Base-by-base conservation (phyloP, 805 yeast species). In the Metschnikowia continentalis region DNA sequence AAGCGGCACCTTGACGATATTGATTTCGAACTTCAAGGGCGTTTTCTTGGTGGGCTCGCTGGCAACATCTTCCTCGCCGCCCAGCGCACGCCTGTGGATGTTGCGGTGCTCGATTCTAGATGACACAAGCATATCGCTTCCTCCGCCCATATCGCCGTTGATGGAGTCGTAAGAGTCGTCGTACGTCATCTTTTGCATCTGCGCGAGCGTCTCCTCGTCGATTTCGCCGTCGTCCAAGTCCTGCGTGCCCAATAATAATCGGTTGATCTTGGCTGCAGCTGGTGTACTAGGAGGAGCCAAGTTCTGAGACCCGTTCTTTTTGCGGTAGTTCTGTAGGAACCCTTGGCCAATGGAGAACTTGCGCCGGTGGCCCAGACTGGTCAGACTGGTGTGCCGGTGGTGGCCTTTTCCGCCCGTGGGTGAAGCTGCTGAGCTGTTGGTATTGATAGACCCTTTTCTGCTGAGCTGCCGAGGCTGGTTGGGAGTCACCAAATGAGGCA, bases 1-100 rank as follows among this genome's bases (percentile, higher is more conserved):
- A 57, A 91, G 77, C 42, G 96, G 96, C 44, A 91, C 95, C 65
- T 90, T 90, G 38, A 91, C 97, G 55, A 91, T 83, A 65, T 88
- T 90, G 55, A 92, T 88, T 65, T 92, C 97, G 68, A 91, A 91
- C 62, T 86, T 83, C 62, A 92, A 76, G 17, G 96, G 96, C 13
- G 75, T 67, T 51, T 65, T 67, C 46, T 54, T 54, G 14, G 58
- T 40, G 4, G 58, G 43, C 20, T 39, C 41, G 35, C 44, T 48
- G 32, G 40, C 44, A 2, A 49, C 51, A 7, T 55, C 53, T 2
- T 51, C 57, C n/a, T 50, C 53, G 63, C 59, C 61, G 38, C 68
- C 64, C 23, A 67, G 63, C 13, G 72, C 63, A 36, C 65, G 65
- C 44, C 64, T 68, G 54, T 70, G 68, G 52, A 61, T 68, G 5